Conservation (phyloP, 441 rosid genomes). For the Croton laevigatus region DNA sequence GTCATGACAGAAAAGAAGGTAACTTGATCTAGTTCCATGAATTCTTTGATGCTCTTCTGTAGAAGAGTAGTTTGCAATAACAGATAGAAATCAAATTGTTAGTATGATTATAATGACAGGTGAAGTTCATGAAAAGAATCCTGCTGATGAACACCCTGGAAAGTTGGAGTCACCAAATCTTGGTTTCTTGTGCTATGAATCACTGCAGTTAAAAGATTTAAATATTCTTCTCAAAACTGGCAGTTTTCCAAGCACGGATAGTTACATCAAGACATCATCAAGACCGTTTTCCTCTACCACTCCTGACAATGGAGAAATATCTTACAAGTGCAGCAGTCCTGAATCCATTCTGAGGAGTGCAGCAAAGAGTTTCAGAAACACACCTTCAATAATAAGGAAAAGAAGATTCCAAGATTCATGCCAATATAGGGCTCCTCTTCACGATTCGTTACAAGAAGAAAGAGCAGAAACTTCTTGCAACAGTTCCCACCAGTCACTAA, state of each 20-base stretch:
- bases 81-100: not conserved
- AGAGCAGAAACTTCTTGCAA: not conserved
- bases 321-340: conserved; percentile 45
- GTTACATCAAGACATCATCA: conserved; percentile 1
- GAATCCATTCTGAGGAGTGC: conserved; percentile 62
- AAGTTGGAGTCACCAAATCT: not conserved
- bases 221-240: conserved; percentile 4
- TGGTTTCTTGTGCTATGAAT: conserved; percentile 11
- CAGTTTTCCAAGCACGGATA: conserved; percentile 3
- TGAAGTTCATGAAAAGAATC: not conserved
- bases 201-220: conserved; percentile 12
- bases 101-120: conserved; percentile 6
- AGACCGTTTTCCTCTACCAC: conserved; percentile 39
- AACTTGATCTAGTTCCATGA: not conserved
- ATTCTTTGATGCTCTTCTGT: not conserved
- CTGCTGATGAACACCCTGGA: not conserved
- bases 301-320: not conserved
- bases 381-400: conserved; percentile 77
- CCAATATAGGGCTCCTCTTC: not conserved
- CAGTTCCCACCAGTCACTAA: not conserved
- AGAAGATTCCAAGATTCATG: conserved; percentile 31
- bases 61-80: not conserved
- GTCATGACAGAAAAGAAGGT: conserved; percentile 1
- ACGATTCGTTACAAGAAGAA: not conserved
- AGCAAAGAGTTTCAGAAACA: conserved; percentile 66